Conservation (phyloP, 305 asterid genomes). For the Fraxinus floribunda region DNA sequence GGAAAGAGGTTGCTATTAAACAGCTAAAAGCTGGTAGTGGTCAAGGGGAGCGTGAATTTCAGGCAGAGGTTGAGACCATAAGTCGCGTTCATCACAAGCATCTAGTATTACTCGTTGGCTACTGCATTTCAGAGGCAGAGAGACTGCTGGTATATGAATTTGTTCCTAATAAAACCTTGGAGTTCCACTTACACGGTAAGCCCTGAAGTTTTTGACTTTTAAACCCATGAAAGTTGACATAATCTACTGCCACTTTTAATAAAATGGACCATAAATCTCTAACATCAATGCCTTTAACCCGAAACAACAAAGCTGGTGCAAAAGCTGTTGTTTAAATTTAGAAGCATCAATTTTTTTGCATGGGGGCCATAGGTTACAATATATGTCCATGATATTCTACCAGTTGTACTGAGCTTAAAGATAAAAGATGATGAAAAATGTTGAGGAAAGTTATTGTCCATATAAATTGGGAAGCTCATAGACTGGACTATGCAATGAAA, state of each 20-base stretch:
- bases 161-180: conserved; percentile 69
- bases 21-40: conserved; percentile 72
- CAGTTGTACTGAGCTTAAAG: background rate
- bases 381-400: background rate
- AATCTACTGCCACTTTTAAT: background rate
- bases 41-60: conserved; percentile 90
- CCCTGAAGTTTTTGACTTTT: conserved; percentile 16
- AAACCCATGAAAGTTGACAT: conserved; percentile 8
- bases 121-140: conserved; percentile 73
- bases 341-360: background rate
- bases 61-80: conserved; percentile 82
- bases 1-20: conserved; percentile 73
- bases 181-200: conserved; percentile 84
- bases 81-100: conserved; percentile 68
- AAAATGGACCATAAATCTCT: conserved; percentile 2
- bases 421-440: background rate
- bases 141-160: conserved; percentile 77
- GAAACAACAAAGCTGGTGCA: background rate
- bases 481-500: background rate
- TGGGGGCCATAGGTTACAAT: background rate
- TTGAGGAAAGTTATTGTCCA: background rate
- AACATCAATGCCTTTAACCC: background rate
- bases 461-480: background rate
- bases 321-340: background rate
- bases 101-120: conserved; percentile 65